A percentile compares a stretch with the other conserved stretches of the same genome.
Evolutionary conservation across 257 asterid species (phyloP).

Genomic region (Osmanthus fragrans): DNA sequence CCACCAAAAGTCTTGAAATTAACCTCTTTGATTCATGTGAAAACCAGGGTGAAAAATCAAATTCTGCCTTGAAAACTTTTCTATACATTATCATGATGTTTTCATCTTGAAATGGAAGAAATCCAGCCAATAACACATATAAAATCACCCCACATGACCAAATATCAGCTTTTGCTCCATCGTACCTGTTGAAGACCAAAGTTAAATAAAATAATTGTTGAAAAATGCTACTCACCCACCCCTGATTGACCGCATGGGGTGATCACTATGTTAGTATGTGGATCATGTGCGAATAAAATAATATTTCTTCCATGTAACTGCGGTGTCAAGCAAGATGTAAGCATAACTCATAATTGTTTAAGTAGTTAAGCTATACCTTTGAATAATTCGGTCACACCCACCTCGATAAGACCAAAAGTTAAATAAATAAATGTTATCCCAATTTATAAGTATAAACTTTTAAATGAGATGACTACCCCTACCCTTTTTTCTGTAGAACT

Average conservation of each 20-base stretch:
- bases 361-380: too few species aligned
- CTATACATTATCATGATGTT: constrained; percentile 76
- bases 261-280: too few species aligned
- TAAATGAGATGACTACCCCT: background rate
- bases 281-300: too few species aligned
- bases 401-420: background rate
- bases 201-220: background rate
- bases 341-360: too few species aligned
- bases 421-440: background rate
- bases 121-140: constrained; percentile 72
- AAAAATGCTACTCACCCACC: too few species aligned
- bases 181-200: constrained; percentile 27
- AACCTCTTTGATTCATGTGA: constrained; percentile 55
- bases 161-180: constrained; percentile 74
- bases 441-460: too few species aligned
- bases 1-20: constrained; percentile 57
- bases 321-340: too few species aligned
- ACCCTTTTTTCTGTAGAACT: constrained; percentile 66
- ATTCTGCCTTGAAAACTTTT: constrained; percentile 70
- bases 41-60: constrained; percentile 70
- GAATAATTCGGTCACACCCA: too few species aligned
- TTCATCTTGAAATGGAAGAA: constrained; percentile 68
- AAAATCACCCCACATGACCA: constrained; percentile 91
- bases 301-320: too few species aligned
- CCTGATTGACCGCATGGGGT: too few species aligned